Conservation (phyloP, 2,329 filamentous ascomycete species). For the Dactylellina cionopaga region DNA sequence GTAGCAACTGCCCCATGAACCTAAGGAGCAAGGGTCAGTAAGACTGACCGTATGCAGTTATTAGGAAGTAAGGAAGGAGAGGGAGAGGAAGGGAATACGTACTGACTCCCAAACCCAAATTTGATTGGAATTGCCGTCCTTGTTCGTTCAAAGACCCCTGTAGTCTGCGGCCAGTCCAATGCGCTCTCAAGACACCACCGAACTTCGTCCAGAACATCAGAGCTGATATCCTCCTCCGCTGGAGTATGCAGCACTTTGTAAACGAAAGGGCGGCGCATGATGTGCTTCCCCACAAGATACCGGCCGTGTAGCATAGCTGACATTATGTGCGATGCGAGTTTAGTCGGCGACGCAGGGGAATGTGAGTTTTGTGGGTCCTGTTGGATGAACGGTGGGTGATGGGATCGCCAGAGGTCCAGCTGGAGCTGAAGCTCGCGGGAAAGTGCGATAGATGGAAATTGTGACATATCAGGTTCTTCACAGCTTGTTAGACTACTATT, state of each 20-base stretch:
- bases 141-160: conserved; percentile 43
- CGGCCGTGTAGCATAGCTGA: conserved; percentile 46
- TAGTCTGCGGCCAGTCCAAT: conserved; percentile 47
- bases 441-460: conserved; percentile 63
- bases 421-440: conserved; percentile 67
- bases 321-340: conserved; percentile 40
- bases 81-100: not conserved
- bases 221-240: conserved; percentile 19
- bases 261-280: conserved; percentile 47
- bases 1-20: conserved; percentile 43
- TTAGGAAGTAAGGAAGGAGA: not conserved
- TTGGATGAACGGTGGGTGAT: conserved; percentile 65
- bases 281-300: conserved; percentile 42
- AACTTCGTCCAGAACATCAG: conserved; percentile 43
- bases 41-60: not conserved
- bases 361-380: conserved; percentile 43
- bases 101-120: conserved; percentile 49
- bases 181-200: conserved; percentile 44
- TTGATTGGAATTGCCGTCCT: conserved; percentile 49
- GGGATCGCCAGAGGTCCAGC: conserved; percentile 67
- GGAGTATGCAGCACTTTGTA: conserved; percentile 43
- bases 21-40: conserved; percentile 9
- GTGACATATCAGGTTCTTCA: conserved; percentile 58
- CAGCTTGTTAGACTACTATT: conserved; percentile 33
- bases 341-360: conserved; percentile 32